These are phyloP conservation scores for Xylaria sp. DNA, from an alignment of 2,329 filamentous ascomycete species.

Conservation along the genomic window DNA sequence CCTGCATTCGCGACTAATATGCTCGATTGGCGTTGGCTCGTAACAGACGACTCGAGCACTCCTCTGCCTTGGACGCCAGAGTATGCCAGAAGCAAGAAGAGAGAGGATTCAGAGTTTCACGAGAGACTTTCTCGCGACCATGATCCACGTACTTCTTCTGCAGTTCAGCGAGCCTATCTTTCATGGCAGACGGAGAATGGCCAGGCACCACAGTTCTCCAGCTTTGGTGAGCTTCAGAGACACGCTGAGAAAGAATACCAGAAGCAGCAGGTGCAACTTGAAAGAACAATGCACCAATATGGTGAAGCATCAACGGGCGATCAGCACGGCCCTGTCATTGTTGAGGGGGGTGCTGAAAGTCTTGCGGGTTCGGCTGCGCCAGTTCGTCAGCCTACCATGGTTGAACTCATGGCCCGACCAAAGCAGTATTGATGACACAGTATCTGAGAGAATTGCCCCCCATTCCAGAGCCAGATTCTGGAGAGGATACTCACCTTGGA, in stretches of 20 bases:
- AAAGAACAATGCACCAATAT: no score
- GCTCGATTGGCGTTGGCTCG: constrained; percentile 14
- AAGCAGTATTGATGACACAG: no score
- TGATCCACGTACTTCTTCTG: background rate
- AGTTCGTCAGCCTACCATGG: no score
- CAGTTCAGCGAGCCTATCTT: background rate
- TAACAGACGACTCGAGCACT: background rate
- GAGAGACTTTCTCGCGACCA: background rate
- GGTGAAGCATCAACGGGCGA: no score
- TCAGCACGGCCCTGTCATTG: no score
- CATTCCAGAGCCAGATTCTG: no score
- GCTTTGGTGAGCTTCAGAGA: background rate
- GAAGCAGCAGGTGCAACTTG: background rate
- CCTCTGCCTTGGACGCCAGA: constrained; percentile 4
- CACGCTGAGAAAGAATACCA: background rate
- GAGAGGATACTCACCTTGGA: no score
- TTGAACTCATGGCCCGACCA: no score
- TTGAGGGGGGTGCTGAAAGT: no score
- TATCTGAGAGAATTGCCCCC: no score
- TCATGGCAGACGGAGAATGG: background rate
- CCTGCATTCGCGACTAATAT: constrained; percentile 18
- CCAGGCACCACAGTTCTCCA: background rate
- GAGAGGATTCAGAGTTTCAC: background rate
- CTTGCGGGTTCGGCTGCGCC: no score
- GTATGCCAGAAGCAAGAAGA: background rate